These are phyloP conservation scores for Albizia julibrissin DNA, from an alignment of 306 rosid species.

Conservation along the genomic window DNA sequence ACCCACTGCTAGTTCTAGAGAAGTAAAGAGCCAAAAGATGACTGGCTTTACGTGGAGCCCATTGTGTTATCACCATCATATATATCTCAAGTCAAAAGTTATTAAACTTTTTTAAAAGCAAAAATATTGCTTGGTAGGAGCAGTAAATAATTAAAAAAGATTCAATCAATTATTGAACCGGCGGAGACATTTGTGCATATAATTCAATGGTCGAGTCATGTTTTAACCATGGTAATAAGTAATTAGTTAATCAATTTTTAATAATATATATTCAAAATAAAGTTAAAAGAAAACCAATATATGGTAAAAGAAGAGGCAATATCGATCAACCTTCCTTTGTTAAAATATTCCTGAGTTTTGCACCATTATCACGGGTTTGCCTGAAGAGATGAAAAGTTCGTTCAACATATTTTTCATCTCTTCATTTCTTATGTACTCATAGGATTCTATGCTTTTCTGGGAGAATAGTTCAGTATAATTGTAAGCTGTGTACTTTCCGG, in stretches of 20 bases:
- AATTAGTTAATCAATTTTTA: too few species aligned
- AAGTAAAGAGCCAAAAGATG: background rate
- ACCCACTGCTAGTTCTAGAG: background rate
- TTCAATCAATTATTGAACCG: background rate
- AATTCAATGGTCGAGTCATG: background rate
- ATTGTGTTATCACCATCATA: background rate
- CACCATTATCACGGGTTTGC: too few species aligned
- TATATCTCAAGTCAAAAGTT: background rate
- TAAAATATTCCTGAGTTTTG: too few species aligned
- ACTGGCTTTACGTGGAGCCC: background rate
- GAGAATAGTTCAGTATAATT: slow-evolving; percentile 54
- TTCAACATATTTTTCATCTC: too few species aligned
- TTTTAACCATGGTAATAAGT: background rate
- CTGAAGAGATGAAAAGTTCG: too few species aligned
- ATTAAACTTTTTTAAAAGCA: background rate
- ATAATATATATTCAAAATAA: too few species aligned
- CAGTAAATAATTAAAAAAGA: too few species aligned
- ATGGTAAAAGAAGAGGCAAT: too few species aligned
- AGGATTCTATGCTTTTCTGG: slow-evolving; percentile 53
- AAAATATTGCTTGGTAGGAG: background rate
- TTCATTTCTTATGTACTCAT: slow-evolving; percentile 51
- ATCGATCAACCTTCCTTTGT: too few species aligned
- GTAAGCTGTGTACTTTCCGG: slow-evolving; percentile 55
- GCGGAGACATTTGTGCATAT: too few species aligned
- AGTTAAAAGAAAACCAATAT: too few species aligned